Percentiles rank a stretch among this genome's conserved stretches.
Conservation (phyloP, 192 early-diverging fungal species). For the Powellomyces hirtus region DNA sequence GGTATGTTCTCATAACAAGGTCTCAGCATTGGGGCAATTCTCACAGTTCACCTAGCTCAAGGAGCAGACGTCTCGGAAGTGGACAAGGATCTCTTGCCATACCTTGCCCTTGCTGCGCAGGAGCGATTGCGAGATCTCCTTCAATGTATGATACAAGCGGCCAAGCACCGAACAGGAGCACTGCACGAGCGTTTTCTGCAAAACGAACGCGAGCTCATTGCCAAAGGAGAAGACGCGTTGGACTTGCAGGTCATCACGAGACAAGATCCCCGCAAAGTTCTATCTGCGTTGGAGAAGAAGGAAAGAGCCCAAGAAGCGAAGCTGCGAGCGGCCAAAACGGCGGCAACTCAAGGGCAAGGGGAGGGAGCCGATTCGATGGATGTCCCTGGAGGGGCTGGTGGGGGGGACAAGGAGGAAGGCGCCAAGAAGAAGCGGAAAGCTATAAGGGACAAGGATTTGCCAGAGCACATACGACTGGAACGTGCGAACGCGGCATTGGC, state of each 20-base stretch:
- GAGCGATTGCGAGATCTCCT: constrained; percentile 15
- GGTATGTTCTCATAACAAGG: no score
- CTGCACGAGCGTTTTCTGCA: constrained; percentile 11
- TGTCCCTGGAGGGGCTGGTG: not conserved
- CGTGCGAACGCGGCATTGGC: constrained; percentile 20
- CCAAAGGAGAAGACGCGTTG: constrained; percentile 4
- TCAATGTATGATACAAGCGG: constrained; percentile 2
- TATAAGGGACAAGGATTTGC: constrained; percentile 12
- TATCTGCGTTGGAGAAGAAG: constrained; percentile 8
- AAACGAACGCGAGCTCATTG: constrained; percentile 10
- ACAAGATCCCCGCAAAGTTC: constrained; percentile 4
- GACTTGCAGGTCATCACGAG: constrained; percentile 4
- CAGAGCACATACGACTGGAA: constrained; percentile 16
- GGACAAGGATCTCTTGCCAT: constrained; percentile 5
- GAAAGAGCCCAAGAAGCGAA: constrained; percentile 10
- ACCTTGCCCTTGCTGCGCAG: constrained; percentile 21
- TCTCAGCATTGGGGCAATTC: no score
- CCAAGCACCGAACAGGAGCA: constrained; percentile 25
- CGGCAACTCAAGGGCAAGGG: not conserved
- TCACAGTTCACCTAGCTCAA: no score
- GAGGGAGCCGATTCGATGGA: not conserved
- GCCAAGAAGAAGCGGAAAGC: constrained; percentile 7
- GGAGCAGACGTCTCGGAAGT: not conserved
- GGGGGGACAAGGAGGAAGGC: not conserved
- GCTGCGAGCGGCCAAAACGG: not conserved